Base-by-base conservation (phyloP, 805 yeast genomes). In the Diddensiella santjacobensis region DNA sequence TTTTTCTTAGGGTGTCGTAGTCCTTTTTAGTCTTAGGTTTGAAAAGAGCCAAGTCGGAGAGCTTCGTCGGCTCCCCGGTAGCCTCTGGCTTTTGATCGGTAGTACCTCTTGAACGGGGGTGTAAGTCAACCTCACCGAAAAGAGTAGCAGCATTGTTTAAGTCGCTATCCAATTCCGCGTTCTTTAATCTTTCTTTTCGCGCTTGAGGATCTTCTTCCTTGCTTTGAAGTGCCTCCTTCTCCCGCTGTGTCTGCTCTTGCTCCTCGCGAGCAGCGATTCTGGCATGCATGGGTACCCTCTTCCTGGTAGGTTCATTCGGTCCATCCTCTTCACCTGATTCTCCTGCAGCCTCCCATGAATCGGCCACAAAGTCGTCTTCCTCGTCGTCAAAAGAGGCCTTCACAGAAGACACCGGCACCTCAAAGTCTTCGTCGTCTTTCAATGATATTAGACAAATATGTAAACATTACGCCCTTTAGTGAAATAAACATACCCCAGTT, bases 111-210 rank as follows among this genome's bases (percentile, higher is more conserved):
- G 72, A 45, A 33, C 67, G 56, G 22, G 70, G 70, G 51, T 66
- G 70, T 40, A 64, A 56, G 45, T 63, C 66, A 18, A 64, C 63
- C 13, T 87, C 88, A 26, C 89, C 96, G 64, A 91, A 88, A 58
- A 91, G 73, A 59, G 87, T 95, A 5, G 96, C 91, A 24, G 99
- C 98, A 64, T 87, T 87, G 67, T 87, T 87, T 66, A 91, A 73
- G 70, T 91, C 99, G 22, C 95, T 78, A 42, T 80, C 83, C 51
- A 87, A 61, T 69, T 91, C 96, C 18, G 93, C 95, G 65, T 84
- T 74, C 62, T 75, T 83, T 68, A 86, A 73, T 67, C 89, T 67
- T 62, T 84, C 89, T 58, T 73, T 78, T 62, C 87, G 77, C n/a
- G 91, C 82, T 53, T 72, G 73, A 55, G 80, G 85, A 65, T 87